phyloP scores from a whole-genome alignment of 1,139 yeast species.

The Zygoascus sp. region DNA sequence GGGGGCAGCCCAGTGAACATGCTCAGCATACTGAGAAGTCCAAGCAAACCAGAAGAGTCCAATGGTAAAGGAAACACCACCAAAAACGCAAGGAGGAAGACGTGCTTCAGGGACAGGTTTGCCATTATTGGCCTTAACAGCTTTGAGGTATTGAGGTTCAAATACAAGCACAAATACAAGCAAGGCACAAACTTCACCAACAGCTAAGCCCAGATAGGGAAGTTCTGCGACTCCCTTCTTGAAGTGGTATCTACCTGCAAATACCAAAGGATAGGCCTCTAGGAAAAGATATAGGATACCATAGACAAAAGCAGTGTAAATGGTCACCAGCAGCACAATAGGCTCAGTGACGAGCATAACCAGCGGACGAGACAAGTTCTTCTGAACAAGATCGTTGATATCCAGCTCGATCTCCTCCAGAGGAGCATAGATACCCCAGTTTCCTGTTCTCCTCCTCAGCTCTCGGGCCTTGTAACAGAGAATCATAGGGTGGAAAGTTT shows the following conservation, averaged over 20 bases:
- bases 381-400: constrained; percentile 59
- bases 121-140: constrained; percentile 47
- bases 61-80: constrained; percentile 63
- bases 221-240: constrained; percentile 54
- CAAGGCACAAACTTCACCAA: constrained; percentile 45
- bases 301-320: constrained; percentile 80
- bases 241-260: constrained; percentile 50
- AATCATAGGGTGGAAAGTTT: constrained; percentile 45
- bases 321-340: constrained; percentile 58
- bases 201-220: constrained; percentile 42
- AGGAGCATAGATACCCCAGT: constrained; percentile 82
- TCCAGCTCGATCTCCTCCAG: constrained; percentile 68
- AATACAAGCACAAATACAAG: constrained; percentile 36
- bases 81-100: constrained; percentile 67
- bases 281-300: constrained; percentile 75
- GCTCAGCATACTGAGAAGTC: constrained; percentile 68
- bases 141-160: constrained; percentile 38
- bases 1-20: constrained; percentile 83
- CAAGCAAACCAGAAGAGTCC: constrained; percentile 85
- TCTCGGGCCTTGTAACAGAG: constrained; percentile 44
- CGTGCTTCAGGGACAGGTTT: constrained; percentile 75
- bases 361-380: constrained; percentile 67
- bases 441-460: constrained; percentile 46
- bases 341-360: constrained; percentile 69
- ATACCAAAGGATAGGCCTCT: constrained; percentile 76